phyloP scores from a whole-genome alignment of 768 basidiomycete genomes.

The Psilocybe azurescens region DNA sequence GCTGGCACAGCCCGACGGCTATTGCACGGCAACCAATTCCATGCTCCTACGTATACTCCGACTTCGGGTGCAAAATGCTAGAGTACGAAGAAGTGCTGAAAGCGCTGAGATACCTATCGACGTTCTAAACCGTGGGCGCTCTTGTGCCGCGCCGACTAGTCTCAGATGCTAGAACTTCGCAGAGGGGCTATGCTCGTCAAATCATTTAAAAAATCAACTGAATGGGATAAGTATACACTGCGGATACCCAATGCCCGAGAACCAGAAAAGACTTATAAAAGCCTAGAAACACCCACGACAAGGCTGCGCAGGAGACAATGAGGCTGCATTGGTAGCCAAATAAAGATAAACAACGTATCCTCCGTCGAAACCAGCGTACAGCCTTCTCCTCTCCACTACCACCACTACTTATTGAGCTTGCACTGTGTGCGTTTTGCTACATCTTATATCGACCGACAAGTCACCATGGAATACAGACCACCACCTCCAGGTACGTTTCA shows the following conservation, averaged over 20 bases:
- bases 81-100: too few relatives aligned
- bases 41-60: not conserved
- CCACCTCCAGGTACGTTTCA: slow-evolving; percentile 45
- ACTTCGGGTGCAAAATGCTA: not conserved
- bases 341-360: not conserved
- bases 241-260: too few relatives aligned
- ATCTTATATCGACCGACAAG: not conserved
- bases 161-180: too few relatives aligned
- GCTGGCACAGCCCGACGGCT: not conserved
- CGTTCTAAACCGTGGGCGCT: too few relatives aligned
- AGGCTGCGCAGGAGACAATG: slow-evolving; percentile 1
- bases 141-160: too few relatives aligned
- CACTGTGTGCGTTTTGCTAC: slow-evolving; percentile 17
- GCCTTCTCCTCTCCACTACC: slow-evolving; percentile 4
- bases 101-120: too few relatives aligned
- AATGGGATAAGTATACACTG: too few relatives aligned
- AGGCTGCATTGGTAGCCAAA: not conserved
- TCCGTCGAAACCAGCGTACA: not conserved
- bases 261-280: not conserved
- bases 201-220: too few relatives aligned
- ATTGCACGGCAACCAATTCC: not conserved
- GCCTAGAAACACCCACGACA: not conserved
- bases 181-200: too few relatives aligned
- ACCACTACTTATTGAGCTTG: slow-evolving; percentile 10
- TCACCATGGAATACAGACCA: slow-evolving; percentile 40